phyloP scores from a whole-genome alignment of 352 stramenopile species.

The Blastocystis sp. region DNA sequence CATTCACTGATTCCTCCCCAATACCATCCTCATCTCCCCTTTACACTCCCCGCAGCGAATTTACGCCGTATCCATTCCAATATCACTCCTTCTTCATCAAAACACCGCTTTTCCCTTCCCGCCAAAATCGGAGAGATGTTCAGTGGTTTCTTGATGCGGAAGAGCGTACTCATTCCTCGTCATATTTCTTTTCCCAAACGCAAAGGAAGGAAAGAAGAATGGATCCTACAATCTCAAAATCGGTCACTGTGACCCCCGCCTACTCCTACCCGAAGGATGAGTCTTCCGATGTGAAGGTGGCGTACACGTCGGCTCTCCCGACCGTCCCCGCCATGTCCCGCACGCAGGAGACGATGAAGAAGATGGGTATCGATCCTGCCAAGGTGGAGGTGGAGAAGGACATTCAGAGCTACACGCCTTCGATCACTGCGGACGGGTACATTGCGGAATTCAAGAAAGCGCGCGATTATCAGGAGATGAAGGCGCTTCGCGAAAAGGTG shows the following conservation, averaged over 20 bases:
- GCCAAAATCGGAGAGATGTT: neutral
- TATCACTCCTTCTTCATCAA: no score
- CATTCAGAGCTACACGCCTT: conserved; percentile 14
- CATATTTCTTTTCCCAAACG: no score
- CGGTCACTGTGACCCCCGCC: conserved; percentile 41
- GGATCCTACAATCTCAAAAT: conserved; percentile 33
- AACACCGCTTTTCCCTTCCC: no score
- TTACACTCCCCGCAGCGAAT: neutral
- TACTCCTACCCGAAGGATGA: conserved; percentile 26
- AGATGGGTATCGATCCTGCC: conserved; percentile 43
- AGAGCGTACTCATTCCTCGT: neutral
- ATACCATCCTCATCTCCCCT: conserved; percentile 8
- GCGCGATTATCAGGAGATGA: conserved; percentile 27
- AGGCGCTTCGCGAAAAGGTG: conserved; percentile 69
- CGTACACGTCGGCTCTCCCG: conserved; percentile 1
- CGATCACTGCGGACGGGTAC: conserved; percentile 74
- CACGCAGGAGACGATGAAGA: conserved; percentile 44
- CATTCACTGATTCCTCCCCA: conserved; percentile 29
- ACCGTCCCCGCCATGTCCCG: conserved; percentile 68
- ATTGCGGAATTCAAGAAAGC: conserved; percentile 61
- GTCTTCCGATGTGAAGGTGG: conserved; percentile 46
- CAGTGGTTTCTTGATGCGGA: neutral
- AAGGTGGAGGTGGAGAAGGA: conserved; percentile 68
- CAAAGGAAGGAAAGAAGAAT: neutral
- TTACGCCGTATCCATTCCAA: conserved; percentile 48